A percentile compares a stretch with the other conserved stretches of the same genome.
These are phyloP conservation scores for Phytophthora ramorum DNA, from an alignment of 352 stramenopile species.

Conservation along the genomic window DNA sequence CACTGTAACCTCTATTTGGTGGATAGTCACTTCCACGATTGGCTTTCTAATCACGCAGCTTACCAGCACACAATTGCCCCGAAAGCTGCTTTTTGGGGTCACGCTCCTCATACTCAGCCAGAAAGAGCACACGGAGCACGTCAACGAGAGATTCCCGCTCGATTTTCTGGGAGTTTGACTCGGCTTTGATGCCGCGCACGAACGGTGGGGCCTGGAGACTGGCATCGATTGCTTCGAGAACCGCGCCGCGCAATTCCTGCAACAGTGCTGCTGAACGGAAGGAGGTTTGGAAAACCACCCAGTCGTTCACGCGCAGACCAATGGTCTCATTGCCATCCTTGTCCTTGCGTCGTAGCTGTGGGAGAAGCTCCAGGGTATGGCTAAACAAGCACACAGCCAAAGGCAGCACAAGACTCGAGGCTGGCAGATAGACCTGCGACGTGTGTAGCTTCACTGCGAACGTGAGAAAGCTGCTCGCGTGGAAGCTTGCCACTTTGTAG, in stretches of 20 bases:
- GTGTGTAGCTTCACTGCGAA: conserved; percentile 87
- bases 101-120: conserved; percentile 53
- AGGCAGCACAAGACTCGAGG: conserved; percentile 70
- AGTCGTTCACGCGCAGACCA: conserved; percentile 73
- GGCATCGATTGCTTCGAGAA: conserved; percentile 40
- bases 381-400: conserved; percentile 77
- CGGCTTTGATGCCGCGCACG: conserved; percentile 6
- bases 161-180: conserved; percentile 15
- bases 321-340: conserved; percentile 46
- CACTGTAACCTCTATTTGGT: conserved; percentile 12
- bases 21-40: conserved; percentile 1
- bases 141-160: conserved; percentile 32
- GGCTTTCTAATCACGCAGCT: conserved; percentile 12
- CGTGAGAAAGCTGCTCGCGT: conserved; percentile 68
- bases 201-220: conserved; percentile 51
- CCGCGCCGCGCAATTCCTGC: conserved; percentile 46
- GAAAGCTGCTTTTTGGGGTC: conserved; percentile 59
- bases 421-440: conserved; percentile 81
- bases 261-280: conserved; percentile 63
- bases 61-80: conserved; percentile 38
- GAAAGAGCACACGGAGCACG: conserved; percentile 47
- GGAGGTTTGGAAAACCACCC: conserved; percentile 68
- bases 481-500: conserved; percentile 59
- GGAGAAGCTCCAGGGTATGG: conserved; percentile 63
- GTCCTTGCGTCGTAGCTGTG: conserved; percentile 47